Percentiles rank a stretch among this genome's conserved stretches.
phyloP scores from a whole-genome alignment of 345 rosid species.

The Ailanthus altissimus region DNA sequence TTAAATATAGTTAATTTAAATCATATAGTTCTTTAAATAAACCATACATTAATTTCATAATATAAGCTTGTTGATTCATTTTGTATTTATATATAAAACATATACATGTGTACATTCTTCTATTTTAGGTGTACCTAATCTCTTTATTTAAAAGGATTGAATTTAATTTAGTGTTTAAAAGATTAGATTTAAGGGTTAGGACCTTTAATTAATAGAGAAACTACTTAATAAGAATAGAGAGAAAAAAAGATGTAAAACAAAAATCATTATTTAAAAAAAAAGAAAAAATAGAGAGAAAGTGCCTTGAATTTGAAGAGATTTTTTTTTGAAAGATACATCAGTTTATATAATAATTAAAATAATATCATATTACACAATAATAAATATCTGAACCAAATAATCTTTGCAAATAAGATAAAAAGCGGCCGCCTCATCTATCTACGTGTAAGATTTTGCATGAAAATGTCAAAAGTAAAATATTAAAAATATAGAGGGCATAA shows the following conservation, averaged over 20 bases:
- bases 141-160: not conserved
- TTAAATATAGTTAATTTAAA: no score
- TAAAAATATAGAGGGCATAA: conserved; percentile 13
- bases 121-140: conserved; percentile 22
- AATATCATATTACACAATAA: no score
- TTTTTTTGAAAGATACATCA: no score
- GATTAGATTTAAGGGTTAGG: not conserved
- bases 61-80: not conserved
- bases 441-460: conserved; percentile 60
- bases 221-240: not conserved
- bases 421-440: conserved; percentile 38
- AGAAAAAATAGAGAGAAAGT: not conserved
- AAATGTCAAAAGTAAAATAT: conserved; percentile 36
- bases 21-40: no score
- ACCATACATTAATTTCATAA: no score
- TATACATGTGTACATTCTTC: no score
- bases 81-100: not conserved
- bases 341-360: no score
- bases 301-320: not conserved
- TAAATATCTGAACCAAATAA: no score
- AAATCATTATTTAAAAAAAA: not conserved
- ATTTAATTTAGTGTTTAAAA: not conserved
- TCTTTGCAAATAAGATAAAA: no score
- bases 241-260: not conserved
- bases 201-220: not conserved